A percentile compares a stretch with the other conserved stretches of the same genome.
phyloP scores from a whole-genome alignment of 2,329 filamentous ascomycete species.

The Ophiostoma sp. region DNA sequence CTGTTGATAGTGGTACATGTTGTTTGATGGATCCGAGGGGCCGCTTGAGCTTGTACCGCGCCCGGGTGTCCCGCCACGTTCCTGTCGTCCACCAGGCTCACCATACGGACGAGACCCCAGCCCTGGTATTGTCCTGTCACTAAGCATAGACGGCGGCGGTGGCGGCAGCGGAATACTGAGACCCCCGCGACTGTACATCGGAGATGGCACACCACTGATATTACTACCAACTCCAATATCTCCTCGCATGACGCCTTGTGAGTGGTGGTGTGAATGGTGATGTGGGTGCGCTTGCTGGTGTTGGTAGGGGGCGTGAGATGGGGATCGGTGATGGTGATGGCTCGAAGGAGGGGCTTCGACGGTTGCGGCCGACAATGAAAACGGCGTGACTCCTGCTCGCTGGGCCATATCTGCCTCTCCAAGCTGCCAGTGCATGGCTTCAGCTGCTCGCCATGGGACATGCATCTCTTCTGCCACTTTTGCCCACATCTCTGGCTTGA shows the following conservation, averaged over 20 bases:
- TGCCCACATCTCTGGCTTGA: constrained; percentile 97
- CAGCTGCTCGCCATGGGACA: constrained; percentile 89
- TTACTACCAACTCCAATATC: constrained; percentile 36
- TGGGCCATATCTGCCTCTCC: constrained; percentile 91
- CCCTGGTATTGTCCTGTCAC: constrained; percentile 4
- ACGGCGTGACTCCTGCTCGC: constrained; percentile 82
- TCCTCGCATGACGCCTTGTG: constrained; percentile 37
- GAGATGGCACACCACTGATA: constrained; percentile 20
- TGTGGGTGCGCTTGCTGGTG: constrained; percentile 26
- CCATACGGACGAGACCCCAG: constrained; percentile 9
- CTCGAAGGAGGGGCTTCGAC: constrained; percentile 35
- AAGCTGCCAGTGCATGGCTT: constrained; percentile 98
- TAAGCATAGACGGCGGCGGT: constrained; percentile 25
- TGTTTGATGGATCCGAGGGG: constrained; percentile 20
- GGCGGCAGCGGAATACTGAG: constrained; percentile 22
- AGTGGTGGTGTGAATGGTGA: constrained; percentile 31
- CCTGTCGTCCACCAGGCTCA: neutral
- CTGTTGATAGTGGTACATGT: constrained; percentile 32
- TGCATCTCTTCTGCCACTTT: constrained; percentile 93
- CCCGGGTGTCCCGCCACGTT: constrained; percentile 16
- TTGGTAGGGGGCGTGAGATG: constrained; percentile 31
- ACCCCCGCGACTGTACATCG: constrained; percentile 40
- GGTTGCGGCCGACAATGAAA: constrained; percentile 58
- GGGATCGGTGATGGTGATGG: constrained; percentile 36
- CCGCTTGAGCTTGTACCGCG: constrained; percentile 17